Evolutionary conservation across 1,139 yeast species (phyloP).

Genomic region (Candida anutae): DNA sequence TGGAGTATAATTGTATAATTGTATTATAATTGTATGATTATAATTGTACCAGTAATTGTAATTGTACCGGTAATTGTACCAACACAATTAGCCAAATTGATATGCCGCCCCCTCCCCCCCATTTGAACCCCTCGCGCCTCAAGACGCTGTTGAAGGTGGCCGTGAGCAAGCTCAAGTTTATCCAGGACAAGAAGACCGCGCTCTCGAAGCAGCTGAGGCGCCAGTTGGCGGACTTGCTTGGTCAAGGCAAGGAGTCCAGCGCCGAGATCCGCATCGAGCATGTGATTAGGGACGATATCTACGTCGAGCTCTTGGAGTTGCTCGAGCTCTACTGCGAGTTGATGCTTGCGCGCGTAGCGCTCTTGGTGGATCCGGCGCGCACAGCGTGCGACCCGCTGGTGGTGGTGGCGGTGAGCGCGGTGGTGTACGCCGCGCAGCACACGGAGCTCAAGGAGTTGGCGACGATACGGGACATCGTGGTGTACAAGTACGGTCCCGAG

Average conservation of each 20-base stretch:
- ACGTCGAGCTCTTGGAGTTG: conserved; percentile 72
- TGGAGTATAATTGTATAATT: too few relatives aligned
- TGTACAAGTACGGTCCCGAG: conserved; percentile 54
- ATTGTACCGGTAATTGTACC: too few relatives aligned
- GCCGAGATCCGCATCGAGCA: conserved; percentile 83
- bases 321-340: conserved; percentile 82
- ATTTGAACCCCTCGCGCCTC: conserved; percentile 37
- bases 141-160: conserved; percentile 77
- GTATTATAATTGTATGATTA: too few relatives aligned
- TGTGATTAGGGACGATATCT: conserved; percentile 76
- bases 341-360: conserved; percentile 63
- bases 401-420: conserved; percentile 65
- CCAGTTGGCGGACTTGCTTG: conserved; percentile 63
- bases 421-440: conserved; percentile 63
- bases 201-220: conserved; percentile 76
- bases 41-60: too few relatives aligned
- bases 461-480: conserved; percentile 54
- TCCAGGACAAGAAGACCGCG: conserved; percentile 79
- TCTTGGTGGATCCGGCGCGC: conserved; percentile 36
- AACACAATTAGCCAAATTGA: too few relatives aligned
- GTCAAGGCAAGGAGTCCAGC: conserved; percentile 69
- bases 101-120: conserved; percentile 18
- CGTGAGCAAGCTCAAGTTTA: conserved; percentile 66
- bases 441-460: conserved; percentile 71
- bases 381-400: conserved; percentile 53